Conservation (phyloP, 192 early-diverging fungal genomes). For the Coemansia sp. region DNA sequence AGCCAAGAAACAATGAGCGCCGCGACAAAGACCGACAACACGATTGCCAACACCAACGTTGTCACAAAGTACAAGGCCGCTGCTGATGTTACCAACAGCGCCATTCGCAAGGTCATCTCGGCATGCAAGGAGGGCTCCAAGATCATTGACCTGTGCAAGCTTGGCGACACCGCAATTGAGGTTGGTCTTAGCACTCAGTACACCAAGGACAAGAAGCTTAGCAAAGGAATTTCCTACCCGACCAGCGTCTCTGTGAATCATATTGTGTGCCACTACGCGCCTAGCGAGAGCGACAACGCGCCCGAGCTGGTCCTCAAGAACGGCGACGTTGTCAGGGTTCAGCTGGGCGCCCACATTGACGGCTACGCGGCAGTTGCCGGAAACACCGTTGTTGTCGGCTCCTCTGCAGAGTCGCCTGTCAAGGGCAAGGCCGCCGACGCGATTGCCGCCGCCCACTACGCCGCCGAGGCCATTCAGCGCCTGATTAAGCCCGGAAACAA, state of each 20-base stretch:
- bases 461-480: conserved; percentile 80
- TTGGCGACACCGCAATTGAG: conserved; percentile 82
- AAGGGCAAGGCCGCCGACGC: conserved; percentile 85
- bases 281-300: conserved; percentile 70
- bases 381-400: conserved; percentile 82
- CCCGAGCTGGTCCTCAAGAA: conserved; percentile 60
- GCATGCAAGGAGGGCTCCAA: conserved; percentile 68
- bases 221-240: conserved; percentile 82
- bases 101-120: conserved; percentile 38
- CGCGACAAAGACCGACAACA: conserved; percentile 42
- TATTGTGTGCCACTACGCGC: conserved; percentile 79
- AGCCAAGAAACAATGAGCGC: conserved; percentile 30
- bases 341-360: conserved; percentile 87
- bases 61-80: conserved; percentile 92
- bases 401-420: conserved; percentile 60
- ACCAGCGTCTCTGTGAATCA: conserved; percentile 84
- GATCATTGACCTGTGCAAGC: conserved; percentile 80
- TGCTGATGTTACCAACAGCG: conserved; percentile 80
- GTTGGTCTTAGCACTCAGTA: conserved; percentile 60
- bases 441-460: conserved; percentile 80
- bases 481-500: conserved; percentile 82
- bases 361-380: conserved; percentile 80
- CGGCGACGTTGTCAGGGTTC: conserved; percentile 88
- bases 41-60: conserved; percentile 69
- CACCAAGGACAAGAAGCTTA: conserved; percentile 79